phyloP scores from a whole-genome alignment of 495 filamentous ascomycete species.

The Tuber brumale region DNA sequence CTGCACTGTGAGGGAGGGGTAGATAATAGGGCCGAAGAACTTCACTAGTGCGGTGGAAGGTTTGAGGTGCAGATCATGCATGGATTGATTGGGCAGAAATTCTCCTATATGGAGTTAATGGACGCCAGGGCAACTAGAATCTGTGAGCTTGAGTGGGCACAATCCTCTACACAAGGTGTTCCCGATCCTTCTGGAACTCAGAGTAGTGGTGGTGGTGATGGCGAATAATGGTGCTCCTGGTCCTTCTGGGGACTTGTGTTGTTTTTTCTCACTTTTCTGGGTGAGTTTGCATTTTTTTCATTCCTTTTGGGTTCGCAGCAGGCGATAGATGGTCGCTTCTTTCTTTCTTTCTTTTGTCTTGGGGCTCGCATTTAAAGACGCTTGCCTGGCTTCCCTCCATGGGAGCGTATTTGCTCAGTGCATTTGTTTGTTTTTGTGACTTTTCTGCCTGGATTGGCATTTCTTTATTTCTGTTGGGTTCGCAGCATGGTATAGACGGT shows the following conservation, averaged over 20 bases:
- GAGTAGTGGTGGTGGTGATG: not conserved
- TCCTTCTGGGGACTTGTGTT: not conserved
- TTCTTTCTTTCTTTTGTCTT: too few species aligned
- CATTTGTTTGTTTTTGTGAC: too few species aligned
- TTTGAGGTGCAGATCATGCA: not conserved
- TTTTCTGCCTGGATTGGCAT: not conserved
- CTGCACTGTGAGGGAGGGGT: not conserved
- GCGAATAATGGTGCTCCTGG: not conserved
- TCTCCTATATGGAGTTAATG: not conserved
- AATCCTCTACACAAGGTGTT: too few species aligned
- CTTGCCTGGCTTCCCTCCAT: too few species aligned
- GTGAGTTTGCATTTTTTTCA: not conserved
- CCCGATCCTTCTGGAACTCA: not conserved
- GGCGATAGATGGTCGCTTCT: too few species aligned
- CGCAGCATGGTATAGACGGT: too few species aligned
- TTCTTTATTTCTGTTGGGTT: not conserved
- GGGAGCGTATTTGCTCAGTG: too few species aligned
- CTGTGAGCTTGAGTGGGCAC: not conserved
- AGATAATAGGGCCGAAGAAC: not conserved
- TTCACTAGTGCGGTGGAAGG: not conserved
- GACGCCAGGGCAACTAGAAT: not conserved
- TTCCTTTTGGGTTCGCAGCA: not conserved
- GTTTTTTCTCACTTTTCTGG: too few species aligned
- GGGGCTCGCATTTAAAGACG: too few species aligned
- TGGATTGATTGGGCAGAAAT: not conserved